Percentiles rank a stretch among this genome's conserved stretches.
These are phyloP conservation scores for Babesia caballi DNA, from an alignment of 169 alveolate species.

Conservation along the genomic window DNA sequence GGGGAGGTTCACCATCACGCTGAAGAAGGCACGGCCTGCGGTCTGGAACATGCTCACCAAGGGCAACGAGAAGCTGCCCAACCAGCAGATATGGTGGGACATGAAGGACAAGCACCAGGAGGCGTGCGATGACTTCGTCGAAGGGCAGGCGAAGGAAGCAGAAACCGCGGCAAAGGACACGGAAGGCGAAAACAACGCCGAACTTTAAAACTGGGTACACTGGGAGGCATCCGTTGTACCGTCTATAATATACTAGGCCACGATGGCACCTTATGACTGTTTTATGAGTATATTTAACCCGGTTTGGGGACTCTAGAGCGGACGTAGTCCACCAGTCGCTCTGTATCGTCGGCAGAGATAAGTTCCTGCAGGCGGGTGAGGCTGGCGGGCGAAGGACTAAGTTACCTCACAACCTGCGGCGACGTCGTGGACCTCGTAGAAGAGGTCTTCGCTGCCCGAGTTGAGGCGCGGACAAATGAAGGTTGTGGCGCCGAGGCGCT, in stretches of 20 bases:
- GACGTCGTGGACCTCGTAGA: slow-evolving; percentile 25
- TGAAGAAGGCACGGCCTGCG: slow-evolving; percentile 72
- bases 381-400: too few species aligned
- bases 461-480: slow-evolving; percentile 22
- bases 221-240: too few species aligned
- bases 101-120: slow-evolving; percentile 87
- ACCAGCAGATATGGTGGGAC: slow-evolving; percentile 92
- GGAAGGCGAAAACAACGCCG: not conserved
- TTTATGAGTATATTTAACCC: too few species aligned
- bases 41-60: slow-evolving; percentile 82
- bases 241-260: too few species aligned
- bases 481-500: slow-evolving; percentile 10
- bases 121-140: slow-evolving; percentile 35
- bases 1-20: slow-evolving; percentile 82
- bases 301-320: too few species aligned
- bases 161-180: too few species aligned
- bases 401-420: slow-evolving; percentile 12
- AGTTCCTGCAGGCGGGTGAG: not conserved
- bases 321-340: not conserved
- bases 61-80: slow-evolving; percentile 79
- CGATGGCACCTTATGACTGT: too few species aligned
- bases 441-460: not conserved
- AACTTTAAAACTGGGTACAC: not conserved
- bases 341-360: not conserved
- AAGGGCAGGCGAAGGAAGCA: not conserved